These are phyloP conservation scores for Priceomyces haplophilus DNA, from an alignment of 805 yeast genomes.

Conservation along the genomic window DNA sequence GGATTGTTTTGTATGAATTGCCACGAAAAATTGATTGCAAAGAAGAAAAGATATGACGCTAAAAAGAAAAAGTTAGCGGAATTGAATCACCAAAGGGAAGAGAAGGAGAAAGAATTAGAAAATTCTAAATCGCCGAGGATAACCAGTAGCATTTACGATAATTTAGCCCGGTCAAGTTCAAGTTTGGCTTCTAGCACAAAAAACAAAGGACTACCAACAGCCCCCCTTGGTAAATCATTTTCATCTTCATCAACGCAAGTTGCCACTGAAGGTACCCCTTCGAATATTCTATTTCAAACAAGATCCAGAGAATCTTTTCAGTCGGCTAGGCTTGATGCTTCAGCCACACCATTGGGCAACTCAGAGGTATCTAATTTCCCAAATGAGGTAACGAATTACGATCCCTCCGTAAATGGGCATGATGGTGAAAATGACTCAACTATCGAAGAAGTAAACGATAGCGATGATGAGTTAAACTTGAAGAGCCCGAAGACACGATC, in stretches of 20 bases:
- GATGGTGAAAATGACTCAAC: conserved; percentile 25
- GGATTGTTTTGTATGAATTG: conserved; percentile 93
- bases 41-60: conserved; percentile 62
- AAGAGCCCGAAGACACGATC: conserved; percentile 4
- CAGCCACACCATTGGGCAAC: conserved; percentile 10
- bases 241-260: conserved; percentile 3
- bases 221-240: conserved; percentile 8
- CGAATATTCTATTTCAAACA: neutral
- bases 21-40: conserved; percentile 77
- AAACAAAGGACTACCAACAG: conserved; percentile 14
- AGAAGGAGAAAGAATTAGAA: conserved; percentile 4
- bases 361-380: conserved; percentile 11
- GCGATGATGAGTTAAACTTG: conserved; percentile 33
- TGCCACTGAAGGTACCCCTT: neutral
- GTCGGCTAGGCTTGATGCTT: conserved; percentile 15
- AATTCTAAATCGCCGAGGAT: conserved; percentile 3
- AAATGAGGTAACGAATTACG: conserved; percentile 3
- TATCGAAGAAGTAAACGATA: conserved; percentile 41
- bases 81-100: conserved; percentile 9
- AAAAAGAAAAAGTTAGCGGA: conserved; percentile 33
- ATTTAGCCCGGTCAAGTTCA: conserved; percentile 8
- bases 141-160: conserved; percentile 5
- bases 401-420: neutral
- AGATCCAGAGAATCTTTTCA: conserved; percentile 15
- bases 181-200: conserved; percentile 9